A percentile compares a stretch with the other conserved stretches of the same genome.
Evolutionary conservation across 768 basidiomycete species (phyloP).

Genomic region (Leccinum subtestaceum): DNA sequence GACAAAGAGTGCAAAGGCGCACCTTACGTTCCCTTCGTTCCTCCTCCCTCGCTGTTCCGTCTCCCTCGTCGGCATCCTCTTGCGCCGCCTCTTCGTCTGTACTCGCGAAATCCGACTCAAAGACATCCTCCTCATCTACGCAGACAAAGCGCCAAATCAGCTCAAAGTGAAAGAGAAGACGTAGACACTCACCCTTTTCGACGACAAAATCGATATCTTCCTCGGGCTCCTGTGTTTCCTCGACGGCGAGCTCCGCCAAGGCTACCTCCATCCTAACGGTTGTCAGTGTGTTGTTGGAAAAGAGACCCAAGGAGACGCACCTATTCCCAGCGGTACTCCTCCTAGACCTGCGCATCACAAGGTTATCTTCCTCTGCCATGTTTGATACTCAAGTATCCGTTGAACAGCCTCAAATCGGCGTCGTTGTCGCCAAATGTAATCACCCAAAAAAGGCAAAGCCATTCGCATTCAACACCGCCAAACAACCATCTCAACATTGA

Average conservation of each 20-base stretch:
- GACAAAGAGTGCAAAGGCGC: background rate
- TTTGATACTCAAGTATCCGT: background rate
- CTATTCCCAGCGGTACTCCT: slow-evolving; percentile 80
- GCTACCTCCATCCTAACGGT: slow-evolving; percentile 57
- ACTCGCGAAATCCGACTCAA: slow-evolving; percentile 82
- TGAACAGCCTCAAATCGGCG: background rate
- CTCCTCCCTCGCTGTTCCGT: slow-evolving; percentile 57
- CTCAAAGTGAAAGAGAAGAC: background rate
- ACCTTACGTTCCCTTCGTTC: slow-evolving; percentile 45
- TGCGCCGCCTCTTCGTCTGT: slow-evolving; percentile 67
- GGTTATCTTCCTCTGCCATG: slow-evolving; percentile 19
- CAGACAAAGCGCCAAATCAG: background rate
- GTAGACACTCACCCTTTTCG: slow-evolving; percentile 49
- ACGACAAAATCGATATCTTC: slow-evolving; percentile 73
- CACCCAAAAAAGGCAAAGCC: slow-evolving; percentile 4
- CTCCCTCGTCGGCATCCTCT: slow-evolving; percentile 54
- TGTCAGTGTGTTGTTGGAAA: slow-evolving; percentile 4
- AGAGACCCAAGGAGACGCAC: slow-evolving; percentile 34
- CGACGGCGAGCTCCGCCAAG: no score
- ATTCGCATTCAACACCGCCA: slow-evolving; percentile 18
- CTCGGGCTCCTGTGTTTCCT: slow-evolving; percentile 47
- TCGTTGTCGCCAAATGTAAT: background rate
- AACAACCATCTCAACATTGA: background rate
- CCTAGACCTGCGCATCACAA: slow-evolving; percentile 57
- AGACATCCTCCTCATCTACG: slow-evolving; percentile 76